phyloP scores from a whole-genome alignment of 1,139 yeast genomes.

The Eremothecium cymbalariae region DNA sequence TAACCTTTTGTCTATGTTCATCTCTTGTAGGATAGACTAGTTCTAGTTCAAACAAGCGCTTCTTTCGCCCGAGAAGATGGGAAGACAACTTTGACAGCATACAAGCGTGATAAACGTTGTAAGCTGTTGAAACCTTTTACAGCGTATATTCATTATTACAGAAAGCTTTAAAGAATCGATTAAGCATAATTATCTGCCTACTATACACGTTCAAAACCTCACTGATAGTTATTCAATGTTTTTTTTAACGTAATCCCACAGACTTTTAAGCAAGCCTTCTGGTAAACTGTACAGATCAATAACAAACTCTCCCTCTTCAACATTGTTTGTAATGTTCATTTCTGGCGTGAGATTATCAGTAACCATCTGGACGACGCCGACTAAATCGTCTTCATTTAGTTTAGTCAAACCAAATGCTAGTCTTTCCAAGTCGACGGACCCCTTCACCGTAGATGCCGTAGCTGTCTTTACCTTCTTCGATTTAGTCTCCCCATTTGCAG shows the following conservation, averaged over 20 bases:
- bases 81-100: no score
- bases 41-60: no score
- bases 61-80: no score
- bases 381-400: constrained; percentile 82
- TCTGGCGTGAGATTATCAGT: constrained; percentile 93
- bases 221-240: constrained; percentile 35
- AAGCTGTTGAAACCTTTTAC: not conserved
- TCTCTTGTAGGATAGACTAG: no score
- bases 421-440: constrained; percentile 77
- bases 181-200: constrained; percentile 1
- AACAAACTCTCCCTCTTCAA: constrained; percentile 94
- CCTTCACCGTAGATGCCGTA: constrained; percentile 43
- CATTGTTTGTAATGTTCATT: constrained; percentile 93
- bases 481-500: constrained; percentile 39
- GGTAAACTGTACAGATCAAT: constrained; percentile 94
- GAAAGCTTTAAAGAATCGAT: constrained; percentile 1
- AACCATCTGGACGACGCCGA: constrained; percentile 95
- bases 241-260: constrained; percentile 90
- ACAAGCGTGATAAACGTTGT: no score
- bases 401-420: constrained; percentile 85
- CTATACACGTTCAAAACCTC: constrained; percentile 3
- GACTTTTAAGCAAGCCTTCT: constrained; percentile 79
- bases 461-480: constrained; percentile 54
- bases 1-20: no score
- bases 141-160: constrained; percentile 3